These are phyloP conservation scores for Phytophthora sojae DNA, from an alignment of 352 stramenopile species.

Conservation along the genomic window DNA sequence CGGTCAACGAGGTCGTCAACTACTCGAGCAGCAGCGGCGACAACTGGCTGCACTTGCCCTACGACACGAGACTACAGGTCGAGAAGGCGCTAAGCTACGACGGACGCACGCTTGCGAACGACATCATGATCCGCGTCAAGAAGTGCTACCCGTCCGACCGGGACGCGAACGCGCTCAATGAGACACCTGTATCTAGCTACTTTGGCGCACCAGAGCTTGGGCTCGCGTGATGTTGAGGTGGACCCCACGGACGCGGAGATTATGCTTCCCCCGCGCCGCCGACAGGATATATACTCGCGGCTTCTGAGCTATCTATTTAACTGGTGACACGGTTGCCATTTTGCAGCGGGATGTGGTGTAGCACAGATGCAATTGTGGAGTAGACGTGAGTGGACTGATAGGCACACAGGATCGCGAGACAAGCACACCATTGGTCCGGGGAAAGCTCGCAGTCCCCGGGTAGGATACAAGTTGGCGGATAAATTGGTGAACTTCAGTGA, in stretches of 20 bases:
- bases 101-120: conserved; percentile 63
- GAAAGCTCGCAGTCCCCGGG: too few relatives aligned
- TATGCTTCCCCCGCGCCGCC: conserved; percentile 79
- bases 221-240: conserved; percentile 74
- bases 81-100: conserved; percentile 84
- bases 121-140: conserved; percentile 86
- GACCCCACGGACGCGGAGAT: conserved; percentile 83
- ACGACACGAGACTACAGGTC: conserved; percentile 79
- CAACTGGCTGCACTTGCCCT: conserved; percentile 88
- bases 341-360: too few relatives aligned
- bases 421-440: too few relatives aligned
- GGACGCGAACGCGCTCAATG: conserved; percentile 56
- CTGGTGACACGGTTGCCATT: too few relatives aligned
- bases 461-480: too few relatives aligned
- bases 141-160: conserved; percentile 78
- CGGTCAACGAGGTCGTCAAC: conserved; percentile 74
- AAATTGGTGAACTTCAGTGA: too few relatives aligned
- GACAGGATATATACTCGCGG: conserved; percentile 59
- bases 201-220: conserved; percentile 58
- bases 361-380: too few relatives aligned
- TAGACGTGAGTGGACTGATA: too few relatives aligned
- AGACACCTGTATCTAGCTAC: conserved; percentile 65
- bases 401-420: too few relatives aligned
- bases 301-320: too few relatives aligned
- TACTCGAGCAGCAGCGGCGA: conserved; percentile 64